Evolutionary conservation across 345 rosid species (phyloP).

Genomic region (Pseudoturritis turrita): DNA sequence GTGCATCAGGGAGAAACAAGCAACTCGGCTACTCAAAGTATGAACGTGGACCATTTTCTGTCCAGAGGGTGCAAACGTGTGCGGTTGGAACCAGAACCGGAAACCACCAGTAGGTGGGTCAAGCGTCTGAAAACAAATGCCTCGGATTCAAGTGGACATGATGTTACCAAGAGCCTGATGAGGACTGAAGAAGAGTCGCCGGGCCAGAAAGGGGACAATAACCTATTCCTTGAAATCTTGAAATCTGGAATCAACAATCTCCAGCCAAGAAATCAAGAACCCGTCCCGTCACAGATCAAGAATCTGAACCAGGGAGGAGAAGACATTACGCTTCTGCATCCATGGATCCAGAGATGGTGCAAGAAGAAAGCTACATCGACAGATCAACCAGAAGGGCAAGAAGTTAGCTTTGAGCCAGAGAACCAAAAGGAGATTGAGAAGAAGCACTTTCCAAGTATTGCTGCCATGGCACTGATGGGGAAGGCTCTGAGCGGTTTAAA

Average conservation of each 20-base stretch:
- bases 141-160: constrained; percentile 34
- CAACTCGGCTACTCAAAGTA: constrained; percentile 67
- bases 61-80: constrained; percentile 38
- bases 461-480: constrained; percentile 98
- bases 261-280: constrained; percentile 32
- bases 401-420: constrained; percentile 37
- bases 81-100: constrained; percentile 36
- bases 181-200: constrained; percentile 39
- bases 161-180: constrained; percentile 39
- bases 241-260: constrained; percentile 32
- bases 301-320: constrained; percentile 27
- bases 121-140: constrained; percentile 62
- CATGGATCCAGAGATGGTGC: constrained; percentile 86
- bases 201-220: constrained; percentile 35
- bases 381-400: constrained; percentile 23
- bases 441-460: constrained; percentile 79
- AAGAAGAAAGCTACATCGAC: constrained; percentile 25
- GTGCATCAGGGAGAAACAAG: constrained; percentile 44
- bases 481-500: constrained; percentile 65
- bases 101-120: constrained; percentile 65
- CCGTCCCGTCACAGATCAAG: constrained; percentile 16
- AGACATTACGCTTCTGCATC: constrained; percentile 35
- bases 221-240: constrained; percentile 30
- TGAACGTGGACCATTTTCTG: constrained; percentile 53
- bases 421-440: constrained; percentile 41